Percentiles rank a stretch among this genome's conserved stretches.
Conservation (phyloP, 106 monocot genomes). For the Acorus calamus region DNA sequence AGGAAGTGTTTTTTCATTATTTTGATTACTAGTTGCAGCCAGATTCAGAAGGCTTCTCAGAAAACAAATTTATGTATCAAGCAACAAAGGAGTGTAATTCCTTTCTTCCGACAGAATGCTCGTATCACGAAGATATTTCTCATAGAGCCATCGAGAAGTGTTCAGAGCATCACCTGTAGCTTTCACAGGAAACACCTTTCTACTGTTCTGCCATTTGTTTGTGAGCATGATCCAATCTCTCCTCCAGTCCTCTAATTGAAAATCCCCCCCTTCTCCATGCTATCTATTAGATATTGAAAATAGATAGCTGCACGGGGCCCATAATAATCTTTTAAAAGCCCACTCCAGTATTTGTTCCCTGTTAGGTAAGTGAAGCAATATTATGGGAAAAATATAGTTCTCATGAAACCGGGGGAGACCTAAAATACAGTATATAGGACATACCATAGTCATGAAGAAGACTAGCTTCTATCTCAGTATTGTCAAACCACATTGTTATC, state of each 20-base stretch:
- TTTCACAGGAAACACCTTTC: slow-evolving; percentile 24
- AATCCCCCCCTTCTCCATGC: slow-evolving; percentile 28
- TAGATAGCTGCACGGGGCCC: slow-evolving; percentile 38
- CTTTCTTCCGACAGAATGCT: too few species aligned
- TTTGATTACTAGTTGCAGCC: too few species aligned
- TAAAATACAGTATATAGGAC: neutral
- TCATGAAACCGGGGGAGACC: neutral
- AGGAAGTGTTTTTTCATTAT: too few species aligned
- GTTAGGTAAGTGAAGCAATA: neutral
- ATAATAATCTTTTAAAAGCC: slow-evolving; percentile 46
- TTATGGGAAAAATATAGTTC: neutral
- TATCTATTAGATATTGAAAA: slow-evolving; percentile 35
- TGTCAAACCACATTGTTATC: slow-evolving; percentile 73
- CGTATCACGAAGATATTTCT: slow-evolving; percentile 24
- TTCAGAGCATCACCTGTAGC: slow-evolving; percentile 33
- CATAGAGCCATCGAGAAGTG: slow-evolving; percentile 30
- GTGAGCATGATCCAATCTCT: slow-evolving; percentile 56
- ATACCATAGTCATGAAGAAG: slow-evolving; percentile 54
- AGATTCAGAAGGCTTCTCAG: too few species aligned
- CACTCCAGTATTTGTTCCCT: slow-evolving; percentile 68
- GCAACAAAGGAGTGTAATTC: too few species aligned
- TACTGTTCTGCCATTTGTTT: slow-evolving; percentile 48
- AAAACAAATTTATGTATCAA: too few species aligned
- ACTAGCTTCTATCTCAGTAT: slow-evolving; percentile 40
- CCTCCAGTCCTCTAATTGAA: slow-evolving; percentile 44